Conservation (phyloP, 768 basidiomycete genomes). For the Russula lepida region DNA sequence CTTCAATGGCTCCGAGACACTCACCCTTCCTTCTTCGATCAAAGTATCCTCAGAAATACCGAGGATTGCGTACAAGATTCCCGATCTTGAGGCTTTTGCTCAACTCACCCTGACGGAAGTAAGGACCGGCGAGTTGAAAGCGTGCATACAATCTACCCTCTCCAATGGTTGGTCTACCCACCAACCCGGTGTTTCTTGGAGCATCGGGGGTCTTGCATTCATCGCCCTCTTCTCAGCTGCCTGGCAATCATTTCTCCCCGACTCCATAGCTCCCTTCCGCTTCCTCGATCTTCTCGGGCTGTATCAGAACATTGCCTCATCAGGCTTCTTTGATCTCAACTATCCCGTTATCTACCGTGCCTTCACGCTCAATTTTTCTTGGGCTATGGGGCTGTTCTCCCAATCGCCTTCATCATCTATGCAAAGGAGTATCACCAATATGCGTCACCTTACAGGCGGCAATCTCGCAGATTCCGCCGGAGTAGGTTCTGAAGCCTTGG, state of each 20-base stretch:
- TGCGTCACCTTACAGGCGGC: constrained; percentile 81
- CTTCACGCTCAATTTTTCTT: constrained; percentile 81
- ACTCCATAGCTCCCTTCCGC: constrained; percentile 60
- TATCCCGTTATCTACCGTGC: constrained; percentile 79
- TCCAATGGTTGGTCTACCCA: constrained; percentile 85
- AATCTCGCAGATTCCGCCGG: constrained; percentile 50
- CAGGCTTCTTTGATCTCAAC: constrained; percentile 75
- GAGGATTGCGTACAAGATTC: constrained; percentile 73
- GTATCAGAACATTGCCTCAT: constrained; percentile 76
- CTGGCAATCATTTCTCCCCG: constrained; percentile 48
- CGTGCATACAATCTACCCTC: constrained; percentile 86
- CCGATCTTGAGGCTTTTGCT: constrained; percentile 86
- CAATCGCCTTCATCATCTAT: constrained; percentile 46
- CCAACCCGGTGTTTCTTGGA: constrained; percentile 70
- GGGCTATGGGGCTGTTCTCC: constrained; percentile 73
- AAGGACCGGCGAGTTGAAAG: constrained; percentile 62
- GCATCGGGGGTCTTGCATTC: constrained; percentile 56
- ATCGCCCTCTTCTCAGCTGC: constrained; percentile 47
- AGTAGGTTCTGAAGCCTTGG: constrained; percentile 58
- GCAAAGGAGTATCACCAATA: constrained; percentile 69
- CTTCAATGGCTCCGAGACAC: constrained; percentile 73
- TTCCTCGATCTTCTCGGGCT: constrained; percentile 76
- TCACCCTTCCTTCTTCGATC: constrained; percentile 53
- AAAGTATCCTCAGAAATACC: constrained; percentile 56
- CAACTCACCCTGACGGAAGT: constrained; percentile 67